Evolutionary conservation across 2,329 filamentous ascomycete species (phyloP).

Genomic region (Helminthosporium solani): DNA sequence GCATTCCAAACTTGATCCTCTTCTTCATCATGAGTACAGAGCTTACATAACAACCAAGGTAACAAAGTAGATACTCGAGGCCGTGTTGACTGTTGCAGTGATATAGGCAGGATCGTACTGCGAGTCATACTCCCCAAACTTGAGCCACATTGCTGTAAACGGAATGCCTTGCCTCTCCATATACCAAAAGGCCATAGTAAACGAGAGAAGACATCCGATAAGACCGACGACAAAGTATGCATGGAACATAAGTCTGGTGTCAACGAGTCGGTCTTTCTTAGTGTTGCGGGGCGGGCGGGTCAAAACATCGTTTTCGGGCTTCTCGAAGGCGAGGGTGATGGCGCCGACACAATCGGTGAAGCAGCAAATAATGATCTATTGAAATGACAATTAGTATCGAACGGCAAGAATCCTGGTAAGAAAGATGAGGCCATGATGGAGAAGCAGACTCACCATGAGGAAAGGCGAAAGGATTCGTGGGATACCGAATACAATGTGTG

Average conservation of each 20-base stretch:
- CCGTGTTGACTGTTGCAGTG: conserved; percentile 58
- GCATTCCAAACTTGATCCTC: neutral
- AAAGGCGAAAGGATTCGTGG: conserved; percentile 73
- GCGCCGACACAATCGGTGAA: conserved; percentile 69
- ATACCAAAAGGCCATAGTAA: conserved; percentile 50
- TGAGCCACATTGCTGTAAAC: conserved; percentile 68
- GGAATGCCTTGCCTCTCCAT: conserved; percentile 55
- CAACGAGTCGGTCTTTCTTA: conserved; percentile 69
- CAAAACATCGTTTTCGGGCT: conserved; percentile 74
- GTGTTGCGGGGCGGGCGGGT: conserved; percentile 66
- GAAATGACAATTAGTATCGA: no score
- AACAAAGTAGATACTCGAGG: conserved; percentile 75
- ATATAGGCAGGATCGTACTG: conserved; percentile 29
- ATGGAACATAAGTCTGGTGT: conserved; percentile 71
- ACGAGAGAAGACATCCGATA: conserved; percentile 43
- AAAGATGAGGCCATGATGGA: no score
- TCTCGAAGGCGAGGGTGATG: conserved; percentile 73
- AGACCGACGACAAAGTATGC: conserved; percentile 71
- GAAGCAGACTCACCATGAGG: conserved; percentile 54
- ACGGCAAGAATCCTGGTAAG: no score
- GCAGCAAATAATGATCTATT: conserved; percentile 52
- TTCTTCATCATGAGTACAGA: neutral
- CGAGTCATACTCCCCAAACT: conserved; percentile 29
- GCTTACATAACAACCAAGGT: conserved; percentile 74
- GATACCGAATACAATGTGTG: conserved; percentile 69